Base-by-base conservation (phyloP, 805 yeast species). In the Ogataea thermomethanolica region DNA sequence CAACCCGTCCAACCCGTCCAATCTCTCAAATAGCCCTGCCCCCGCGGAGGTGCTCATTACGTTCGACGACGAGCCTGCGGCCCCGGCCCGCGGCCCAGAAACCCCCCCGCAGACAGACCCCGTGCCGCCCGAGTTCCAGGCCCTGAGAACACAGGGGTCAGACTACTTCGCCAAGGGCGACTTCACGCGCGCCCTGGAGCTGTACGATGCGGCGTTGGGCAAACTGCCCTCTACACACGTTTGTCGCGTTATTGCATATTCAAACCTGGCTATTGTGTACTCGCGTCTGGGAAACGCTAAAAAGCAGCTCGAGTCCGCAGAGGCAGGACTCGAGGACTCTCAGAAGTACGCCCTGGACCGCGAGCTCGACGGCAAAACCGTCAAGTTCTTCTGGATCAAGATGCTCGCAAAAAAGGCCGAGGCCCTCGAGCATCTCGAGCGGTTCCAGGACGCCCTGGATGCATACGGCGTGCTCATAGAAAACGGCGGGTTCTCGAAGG, bases 111-210 rank as follows among this genome's bases (percentile, higher is more conserved):
- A 38, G 1, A 2, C 39, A 5, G 13, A 42, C 12, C 22, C 50
- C 1, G 27, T 26, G 2, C 29, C 49, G 3, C 29, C 28, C 64
- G 66, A 65, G 50, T 79, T 66, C 66, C 54, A 68, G 7, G 73
- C 71, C 17, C 66, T 70, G 22, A 77, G 79, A 44, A 62, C 61
- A 7, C 70, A 70, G 20, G 99, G 89, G 5, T 65, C 77, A 6
- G 71, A 70, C 12, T 71, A 79, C 1, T 93, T 80, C 66, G 76
- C 77, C 41, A 73, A 78, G n/a, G 99, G 99, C 13, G 91, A 93
- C 58, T 93, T 83, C 58, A 59, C 78, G 4, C 56, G 66, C 4
- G 90, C 99, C 0, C 66, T 77, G 10, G 71, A 65, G 22, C 69
- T 71, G 39, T 93, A 85, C 56, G 69, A 76, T 24, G 66, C 73